Evolutionary conservation across 352 stramenopile species (phyloP), one percentile per base, ranked within the genome.

Genomic region (Phytophthora hibernalis): DNA sequence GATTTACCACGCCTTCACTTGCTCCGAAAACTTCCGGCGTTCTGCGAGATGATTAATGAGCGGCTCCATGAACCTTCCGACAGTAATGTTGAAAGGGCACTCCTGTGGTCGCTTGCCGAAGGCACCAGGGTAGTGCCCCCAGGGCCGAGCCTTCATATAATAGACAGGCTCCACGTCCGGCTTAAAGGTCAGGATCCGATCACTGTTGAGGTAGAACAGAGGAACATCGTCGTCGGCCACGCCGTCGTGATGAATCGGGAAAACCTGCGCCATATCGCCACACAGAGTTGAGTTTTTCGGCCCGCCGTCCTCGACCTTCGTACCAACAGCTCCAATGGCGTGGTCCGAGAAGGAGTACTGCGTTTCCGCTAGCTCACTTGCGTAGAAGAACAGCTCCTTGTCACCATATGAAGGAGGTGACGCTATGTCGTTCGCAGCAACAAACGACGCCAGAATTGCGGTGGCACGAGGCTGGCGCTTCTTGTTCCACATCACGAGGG

Each of bases 121-220:
- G 9, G 53, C 69, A n/a, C 78, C 80, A 31, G 80, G 65, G 40
- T 76, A 85, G 37, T 75, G 45, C 10, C 62, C 61, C 20, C 72
- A 82, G 1, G 65, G 68, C 12, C 70, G 68, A 10, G 77, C 75
- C 38, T 75, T 77, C 21, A 76, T 78, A 31, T 82, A 79, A 63
- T 76, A 82, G 5, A 87, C 45, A n/a, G 54, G 40, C 37, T 79
- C 50, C 15, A 78, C 65, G 21, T 81, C 60, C 12, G 69, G 68
- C 21, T 70, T 66, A 35, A 68, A 79, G 33, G 68, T 10, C 13
- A 77, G 61, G 42, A 89, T 83, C 22, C 74, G 63, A 63, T 89
- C 75, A 61, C 77, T 89, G 56, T 84, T 86, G 42, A 86, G 72
- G 62, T 85, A 89, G 11, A 86, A 72, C 31, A 76, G 43, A 12